Evolutionary conservation across 495 filamentous ascomycete species (phyloP).

Genomic region (Penicillium malachiteum): DNA sequence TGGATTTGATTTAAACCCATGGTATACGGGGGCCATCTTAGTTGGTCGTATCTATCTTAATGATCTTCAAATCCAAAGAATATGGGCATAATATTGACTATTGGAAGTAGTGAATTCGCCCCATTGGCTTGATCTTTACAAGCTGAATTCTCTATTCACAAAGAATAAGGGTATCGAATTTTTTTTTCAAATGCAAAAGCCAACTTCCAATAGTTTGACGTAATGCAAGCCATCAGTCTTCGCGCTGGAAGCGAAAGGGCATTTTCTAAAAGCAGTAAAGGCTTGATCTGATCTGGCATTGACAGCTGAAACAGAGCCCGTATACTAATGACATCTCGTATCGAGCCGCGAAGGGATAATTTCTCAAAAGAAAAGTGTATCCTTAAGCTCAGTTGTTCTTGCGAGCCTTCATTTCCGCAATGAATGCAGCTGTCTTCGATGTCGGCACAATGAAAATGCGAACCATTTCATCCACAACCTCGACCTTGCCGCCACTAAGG

Average conservation of each 20-base stretch:
- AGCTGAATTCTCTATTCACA: neutral
- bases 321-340: too few relatives aligned
- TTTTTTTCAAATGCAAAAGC: neutral
- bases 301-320: too few relatives aligned
- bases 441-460: slow-evolving; percentile 77
- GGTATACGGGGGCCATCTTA: too few relatives aligned
- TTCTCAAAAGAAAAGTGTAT: neutral
- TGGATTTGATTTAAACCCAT: too few relatives aligned
- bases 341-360: too few relatives aligned
- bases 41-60: too few relatives aligned
- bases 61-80: too few relatives aligned
- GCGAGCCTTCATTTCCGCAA: slow-evolving; percentile 76
- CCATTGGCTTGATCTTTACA: neutral
- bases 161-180: neutral
- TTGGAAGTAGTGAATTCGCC: neutral
- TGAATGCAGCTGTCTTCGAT: slow-evolving; percentile 64
- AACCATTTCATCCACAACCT: slow-evolving; percentile 83
- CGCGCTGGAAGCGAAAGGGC: too few relatives aligned
- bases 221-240: too few relatives aligned
- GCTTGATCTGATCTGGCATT: too few relatives aligned
- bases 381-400: slow-evolving; percentile 36
- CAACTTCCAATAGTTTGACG: too few relatives aligned
- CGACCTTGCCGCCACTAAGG: slow-evolving; percentile 72
- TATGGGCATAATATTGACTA: neutral
- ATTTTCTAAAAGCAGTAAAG: too few relatives aligned